Conservation (phyloP, 768 basidiomycete species). For the Gautieria morchelliformis region DNA sequence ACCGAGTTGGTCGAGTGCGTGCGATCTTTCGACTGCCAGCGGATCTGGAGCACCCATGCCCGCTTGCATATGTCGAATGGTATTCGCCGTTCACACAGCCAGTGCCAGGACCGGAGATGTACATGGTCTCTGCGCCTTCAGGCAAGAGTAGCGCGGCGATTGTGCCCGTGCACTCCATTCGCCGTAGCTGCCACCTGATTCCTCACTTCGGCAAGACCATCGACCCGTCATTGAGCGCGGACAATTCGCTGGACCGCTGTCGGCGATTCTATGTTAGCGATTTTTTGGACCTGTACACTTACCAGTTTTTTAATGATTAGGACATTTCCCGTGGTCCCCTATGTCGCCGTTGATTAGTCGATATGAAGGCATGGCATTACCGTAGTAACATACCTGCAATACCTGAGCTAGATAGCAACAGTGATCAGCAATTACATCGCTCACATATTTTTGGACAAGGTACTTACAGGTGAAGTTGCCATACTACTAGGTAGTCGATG, state of each 20-base stretch:
- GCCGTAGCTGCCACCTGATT: not conserved
- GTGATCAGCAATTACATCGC: too few relatives aligned
- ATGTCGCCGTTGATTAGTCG: too few relatives aligned
- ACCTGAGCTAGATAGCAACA: too few relatives aligned
- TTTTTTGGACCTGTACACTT: not conserved
- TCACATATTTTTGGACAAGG: too few relatives aligned
- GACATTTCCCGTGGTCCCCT: too few relatives aligned
- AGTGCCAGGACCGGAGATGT: not conserved
- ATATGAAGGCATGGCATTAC: too few relatives aligned
- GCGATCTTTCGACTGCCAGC: conserved; percentile 11
- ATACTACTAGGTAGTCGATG: too few relatives aligned
- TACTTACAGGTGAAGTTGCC: too few relatives aligned
- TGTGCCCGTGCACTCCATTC: not conserved
- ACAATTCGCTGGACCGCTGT: not conserved
- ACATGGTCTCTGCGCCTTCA: not conserved
- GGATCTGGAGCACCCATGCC: conserved; percentile 6
- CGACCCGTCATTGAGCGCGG: not conserved
- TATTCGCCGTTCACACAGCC: conserved; percentile 10
- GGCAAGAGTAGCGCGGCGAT: not conserved
- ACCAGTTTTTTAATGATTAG: not conserved
- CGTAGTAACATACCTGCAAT: too few relatives aligned
- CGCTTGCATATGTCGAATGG: conserved; percentile 20
- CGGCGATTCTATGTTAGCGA: not conserved
- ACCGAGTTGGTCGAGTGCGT: conserved; percentile 9
- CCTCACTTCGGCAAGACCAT: not conserved